A percentile compares a stretch with the other conserved stretches of the same genome.
These are phyloP conservation scores for Epichloe typhina DNA, from an alignment of 2,329 filamentous ascomycete genomes.

Conservation along the genomic window DNA sequence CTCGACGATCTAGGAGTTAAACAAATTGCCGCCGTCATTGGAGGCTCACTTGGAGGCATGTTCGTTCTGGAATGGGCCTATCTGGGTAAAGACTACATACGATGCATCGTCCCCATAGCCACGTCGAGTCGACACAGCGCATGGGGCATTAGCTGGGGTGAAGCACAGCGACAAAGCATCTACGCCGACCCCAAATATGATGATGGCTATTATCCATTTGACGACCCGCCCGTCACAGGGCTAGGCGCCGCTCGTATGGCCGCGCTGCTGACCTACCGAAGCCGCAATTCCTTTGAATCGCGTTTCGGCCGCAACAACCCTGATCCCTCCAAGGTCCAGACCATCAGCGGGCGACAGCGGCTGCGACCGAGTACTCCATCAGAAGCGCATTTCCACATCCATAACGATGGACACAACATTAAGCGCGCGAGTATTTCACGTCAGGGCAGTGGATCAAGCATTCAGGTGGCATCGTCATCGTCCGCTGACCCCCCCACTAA, in stretches of 20 bases:
- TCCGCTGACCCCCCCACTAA: slow-evolving; percentile 9
- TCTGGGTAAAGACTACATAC: slow-evolving; percentile 74
- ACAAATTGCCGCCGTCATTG: slow-evolving; percentile 66
- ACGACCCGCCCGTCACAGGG: slow-evolving; percentile 75
- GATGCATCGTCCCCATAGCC: slow-evolving; percentile 68
- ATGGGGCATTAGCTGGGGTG: slow-evolving; percentile 85
- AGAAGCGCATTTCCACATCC: slow-evolving; percentile 65
- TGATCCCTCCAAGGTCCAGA: slow-evolving; percentile 70
- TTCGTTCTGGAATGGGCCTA: slow-evolving; percentile 88
- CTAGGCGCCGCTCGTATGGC: slow-evolving; percentile 94
- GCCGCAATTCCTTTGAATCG: slow-evolving; percentile 91
- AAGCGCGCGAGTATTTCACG: slow-evolving; percentile 39
- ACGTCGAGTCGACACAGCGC: slow-evolving; percentile 76
- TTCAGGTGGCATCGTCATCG: slow-evolving; percentile 9
- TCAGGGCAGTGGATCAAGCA: slow-evolving; percentile 25
- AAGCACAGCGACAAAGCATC: slow-evolving; percentile 82
- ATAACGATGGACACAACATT: slow-evolving; percentile 67
- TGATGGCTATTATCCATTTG: slow-evolving; percentile 84
- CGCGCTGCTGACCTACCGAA: slow-evolving; percentile 87
- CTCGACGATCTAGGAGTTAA: slow-evolving; percentile 69
- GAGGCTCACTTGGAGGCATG: slow-evolving; percentile 81
- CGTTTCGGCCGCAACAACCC: slow-evolving; percentile 89
- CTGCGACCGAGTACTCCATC: slow-evolving; percentile 48
- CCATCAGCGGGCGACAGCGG: slow-evolving; percentile 56
- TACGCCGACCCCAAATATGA: slow-evolving; percentile 98